Evolutionary conservation across 805 yeast species (phyloP).

Genomic region (Lipomyces starkeyi): DNA sequence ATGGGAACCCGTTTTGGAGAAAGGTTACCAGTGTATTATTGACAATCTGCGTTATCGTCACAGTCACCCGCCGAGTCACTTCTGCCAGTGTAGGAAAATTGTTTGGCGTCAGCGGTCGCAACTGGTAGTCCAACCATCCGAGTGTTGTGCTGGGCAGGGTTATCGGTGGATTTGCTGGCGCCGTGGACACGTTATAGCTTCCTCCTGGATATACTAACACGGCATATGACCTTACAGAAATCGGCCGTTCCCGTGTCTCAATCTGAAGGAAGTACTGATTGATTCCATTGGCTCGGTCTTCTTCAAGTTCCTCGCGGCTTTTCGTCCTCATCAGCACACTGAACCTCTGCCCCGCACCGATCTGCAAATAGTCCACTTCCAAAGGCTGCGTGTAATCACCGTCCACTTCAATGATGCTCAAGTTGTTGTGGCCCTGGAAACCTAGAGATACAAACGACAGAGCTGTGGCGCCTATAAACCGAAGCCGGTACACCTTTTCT

Average conservation of each 20-base stretch:
- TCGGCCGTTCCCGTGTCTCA: slow-evolving; percentile 1
- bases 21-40: background rate
- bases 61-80: background rate
- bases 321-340: background rate
- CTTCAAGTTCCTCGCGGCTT: background rate
- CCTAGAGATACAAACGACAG: background rate
- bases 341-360: background rate
- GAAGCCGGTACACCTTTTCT: slow-evolving; percentile 1
- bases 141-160: background rate
- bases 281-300: background rate
- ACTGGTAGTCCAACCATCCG: slow-evolving; percentile 7
- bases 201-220: background rate
- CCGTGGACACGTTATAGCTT: background rate
- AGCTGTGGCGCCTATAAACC: background rate
- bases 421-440: slow-evolving; percentile 1
- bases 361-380: background rate
- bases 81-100: background rate
- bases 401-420: slow-evolving; percentile 2
- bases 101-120: slow-evolving; percentile 2
- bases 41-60: background rate
- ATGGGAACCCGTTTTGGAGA: background rate
- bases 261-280: background rate
- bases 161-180: background rate
- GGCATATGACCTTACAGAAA: background rate
- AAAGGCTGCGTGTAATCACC: background rate